Evolutionary conservation across 192 early-diverging fungal species (phyloP), one percentile per base, ranked within the genome.

Genomic region (Coemansia sp.): DNA sequence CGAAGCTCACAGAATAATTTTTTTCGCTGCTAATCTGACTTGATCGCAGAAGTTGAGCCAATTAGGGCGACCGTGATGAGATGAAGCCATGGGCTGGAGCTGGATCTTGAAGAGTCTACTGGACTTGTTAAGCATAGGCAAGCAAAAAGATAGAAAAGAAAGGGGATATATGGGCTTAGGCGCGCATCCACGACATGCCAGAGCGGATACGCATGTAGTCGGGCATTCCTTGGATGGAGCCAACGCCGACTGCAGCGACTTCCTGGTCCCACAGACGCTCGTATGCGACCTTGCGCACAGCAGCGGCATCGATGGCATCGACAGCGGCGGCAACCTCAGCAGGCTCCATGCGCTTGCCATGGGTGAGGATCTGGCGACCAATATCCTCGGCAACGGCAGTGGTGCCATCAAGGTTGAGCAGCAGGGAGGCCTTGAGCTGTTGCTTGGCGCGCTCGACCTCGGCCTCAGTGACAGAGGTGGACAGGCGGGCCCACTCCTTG

Each of bases 401-500:
- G 71, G 93, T 96, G 43, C 97, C 96, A 76, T 99, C 96, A 46
- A 99, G 87, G 71, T 90, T 85, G 52, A 98, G 89, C 22, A 99
- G 86, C 46, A 99, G 89, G 29, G 90, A 88, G 5, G 96, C 96
- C 89, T 98, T 99, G 75, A 99, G 91, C 86, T 98, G 96, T 87
- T 97, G 95, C 89, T 98, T 98, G 74, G 97, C 97, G 73, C 96
- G 91, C 86, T 95, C 93, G 22, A 99, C 94, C 85, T 98, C 97
- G 62, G 88, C 89, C 69, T 93, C 90, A 22, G 94, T 93, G 66
- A 97, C 91, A 7, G 86, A 89, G 47, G 89, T 91, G 71, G 90
- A 91, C 63, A 99, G 89, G 63, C 97, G 90, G 65, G 88, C 88
- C 93, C 95, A 97, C 87, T 99, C 97, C 77, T 93, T 92, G 72